Evolutionary conservation across 139 green algal genomes (phyloP), one percentile per base, ranked within the genome.

Genomic region (Nannochloris sp.): DNA sequence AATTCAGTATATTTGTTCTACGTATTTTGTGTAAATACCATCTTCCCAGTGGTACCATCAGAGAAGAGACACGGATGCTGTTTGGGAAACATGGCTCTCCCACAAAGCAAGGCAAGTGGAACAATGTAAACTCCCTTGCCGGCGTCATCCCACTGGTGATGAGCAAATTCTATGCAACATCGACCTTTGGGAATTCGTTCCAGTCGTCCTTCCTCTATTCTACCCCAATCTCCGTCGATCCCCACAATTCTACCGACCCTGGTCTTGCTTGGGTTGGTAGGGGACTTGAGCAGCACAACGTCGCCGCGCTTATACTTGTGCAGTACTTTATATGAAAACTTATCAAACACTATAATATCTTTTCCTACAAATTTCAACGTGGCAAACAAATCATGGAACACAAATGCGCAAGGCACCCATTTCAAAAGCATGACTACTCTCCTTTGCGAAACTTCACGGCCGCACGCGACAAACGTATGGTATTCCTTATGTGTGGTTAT

Each of bases 171-270:
- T 40, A 40, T 40, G 5, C 34, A 40, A 2, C 34, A 40, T 14
- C 34, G 34, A 40, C 60, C 31, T 66, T 85, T 75, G 1, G 73
- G 71, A 0, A 88, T 64, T 18, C 67, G 65, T 61, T 62, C 40
- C 78, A 68, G 31, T 79, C 74, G 24, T 55, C 43, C 11, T 15
- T 7, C 23, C 67, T 69, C 74, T 74, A 69, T 29, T 87, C 57
- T 1, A 61, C 23, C 5, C 64, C 76, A 82, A 65, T 96, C 88
- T 2, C 82, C 80, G 64, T 94, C 84, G 36, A 96, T 37, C 0
- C 67, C 88, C 4, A 94, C 71, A 48, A 96, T 29, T 5, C 88
- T 77, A 63, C 91, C 91, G 11, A 93, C 67, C 2, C 96, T 69
- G 34, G 76, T 70, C 59, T 71, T 68, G 36, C 78, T 56, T 0